Evolutionary conservation across 1,139 yeast species (phyloP), one percentile per base, ranked within the genome.

Genomic region (Zygoascus sp.): DNA sequence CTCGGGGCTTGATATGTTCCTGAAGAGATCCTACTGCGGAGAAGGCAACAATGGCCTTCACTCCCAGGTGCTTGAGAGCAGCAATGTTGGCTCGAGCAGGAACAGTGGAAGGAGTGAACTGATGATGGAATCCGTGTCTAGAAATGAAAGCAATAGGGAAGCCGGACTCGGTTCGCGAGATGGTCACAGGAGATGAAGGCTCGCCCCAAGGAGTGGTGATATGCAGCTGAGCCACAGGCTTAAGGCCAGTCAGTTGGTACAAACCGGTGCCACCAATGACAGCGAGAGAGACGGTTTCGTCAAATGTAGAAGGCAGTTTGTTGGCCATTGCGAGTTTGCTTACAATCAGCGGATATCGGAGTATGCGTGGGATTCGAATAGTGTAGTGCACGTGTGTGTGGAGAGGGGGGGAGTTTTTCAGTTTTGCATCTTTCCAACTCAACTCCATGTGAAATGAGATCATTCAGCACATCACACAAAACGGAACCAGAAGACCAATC

Each of bases 241-340:
- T 77, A 53, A 90, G 73, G 49, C 87, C 80, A 39, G 85, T 88
- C 51, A 92, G 75, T 50, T 87, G 85, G 72, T 92, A 92, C 40
- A 92, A 76, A n/a, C 99, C 99, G 2, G 98, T 92, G 39, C 98
- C 98, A 34, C 98, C 98, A 64, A 92, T 92, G 55, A 92, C 80
- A 40, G 95, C 97, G 42, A 92, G 74, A 38, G 79, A 75, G 21
- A 92, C 87, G 32, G 82, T 77, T 54, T 80, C 84, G 36, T 53
- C 51, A 44, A 57, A 56, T 27, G 54, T 50, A 39, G 44, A 38
- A 13, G 59, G 53, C 28, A 57, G 32, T 8, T 45, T 30, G 19
- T 40, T 32, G 23, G 48, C 39, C 49, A 49, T 46, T 20, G 44
- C 42, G 11, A 25, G 27, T 44, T 32, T 15, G 11, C 32, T 22